Base-by-base conservation (phyloP, 2,329 filamentous ascomycete genomes). In the Colletotrichum tanaceti region DNA sequence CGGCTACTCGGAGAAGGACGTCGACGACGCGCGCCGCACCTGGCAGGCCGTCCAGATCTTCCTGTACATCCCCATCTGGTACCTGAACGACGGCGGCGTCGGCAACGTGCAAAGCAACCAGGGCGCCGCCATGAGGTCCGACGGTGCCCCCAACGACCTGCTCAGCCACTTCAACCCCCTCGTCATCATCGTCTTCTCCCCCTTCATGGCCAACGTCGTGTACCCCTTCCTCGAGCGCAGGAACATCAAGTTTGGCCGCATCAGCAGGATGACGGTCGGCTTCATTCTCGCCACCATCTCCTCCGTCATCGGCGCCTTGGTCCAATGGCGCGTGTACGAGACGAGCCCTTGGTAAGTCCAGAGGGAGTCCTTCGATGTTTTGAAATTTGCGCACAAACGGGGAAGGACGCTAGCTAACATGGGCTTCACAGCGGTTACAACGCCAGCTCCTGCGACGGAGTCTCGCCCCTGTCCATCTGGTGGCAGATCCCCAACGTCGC, bases 1-100 rank as follows among this genome's bases (percentile, higher is more conserved):
- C 81, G 58, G 69, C 18, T 91, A 90, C 71, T 87, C 88, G 50
- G 89, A 91, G 72, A 85, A 85, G 43, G 90, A 89, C 82, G 89
- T 93, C 58, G 87, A 88, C 73, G 89, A 92, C 72, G 85, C 90
- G 16, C 82, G 82, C 63, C 87, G 89, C 75, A 83, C 80, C 0
- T 79, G 79, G 74, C 72, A 78, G 32, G 81, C 81, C 6, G 78
- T 78, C n/a, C 75, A 79, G 65, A 78, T 83, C 75, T 79, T 81
- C 73, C 74, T 80, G 32, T 82, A 81, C 71, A 77, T 81, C 39
- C 80, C 81, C 5, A 74, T 82, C 5, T 81, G 78, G 72, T 74
- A 73, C 65, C 72, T 81, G 70, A 82, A 81, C 71, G 78, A 82
- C 59, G 79, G 79, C 16, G 80, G 80, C 32, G 75, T 82, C 35